Percentiles rank a stretch among this genome's conserved stretches.
Evolutionary conservation across 768 basidiomycete genomes (phyloP).

Genomic region (Lyophyllum shimeji): DNA sequence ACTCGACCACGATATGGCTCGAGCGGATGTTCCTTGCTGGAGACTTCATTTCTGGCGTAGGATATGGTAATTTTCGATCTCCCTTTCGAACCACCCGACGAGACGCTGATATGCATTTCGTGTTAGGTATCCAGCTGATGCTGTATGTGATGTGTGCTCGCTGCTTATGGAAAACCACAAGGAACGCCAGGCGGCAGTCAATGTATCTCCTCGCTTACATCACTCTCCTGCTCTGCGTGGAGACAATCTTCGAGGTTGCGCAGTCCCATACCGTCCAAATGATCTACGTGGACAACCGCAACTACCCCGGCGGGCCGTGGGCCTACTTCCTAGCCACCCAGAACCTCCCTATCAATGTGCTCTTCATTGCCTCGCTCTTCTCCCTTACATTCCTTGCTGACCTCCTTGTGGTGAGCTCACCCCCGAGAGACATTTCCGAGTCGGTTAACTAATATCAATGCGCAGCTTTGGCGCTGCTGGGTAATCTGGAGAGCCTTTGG

Average conservation of each 20-base stretch:
- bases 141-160: conserved; percentile 27
- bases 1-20: conserved; percentile 22
- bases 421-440: background rate
- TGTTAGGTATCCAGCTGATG: conserved; percentile 29
- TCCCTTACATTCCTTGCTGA: conserved; percentile 39
- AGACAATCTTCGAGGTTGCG: conserved; percentile 31
- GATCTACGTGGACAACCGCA: conserved; percentile 34
- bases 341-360: conserved; percentile 33
- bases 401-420: conserved; percentile 36
- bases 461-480: conserved; percentile 46
- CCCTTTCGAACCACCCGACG: background rate
- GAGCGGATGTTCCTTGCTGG: conserved; percentile 37
- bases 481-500: conserved; percentile 44
- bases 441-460: background rate
- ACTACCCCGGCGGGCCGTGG: conserved; percentile 36
- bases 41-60: conserved; percentile 33
- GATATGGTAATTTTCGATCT: conserved; percentile 23
- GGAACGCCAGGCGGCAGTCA: conserved; percentile 18
- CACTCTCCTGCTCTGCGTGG: conserved; percentile 28
- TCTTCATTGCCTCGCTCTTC: conserved; percentile 37
- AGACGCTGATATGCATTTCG: background rate
- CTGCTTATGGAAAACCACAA: conserved; percentile 30
- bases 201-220: conserved; percentile 32
- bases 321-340: conserved; percentile 35
- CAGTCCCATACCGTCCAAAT: conserved; percentile 36